Evolutionary conservation across 2,329 filamentous ascomycete species (phyloP).

Genomic region (Trichothecium roseum): DNA sequence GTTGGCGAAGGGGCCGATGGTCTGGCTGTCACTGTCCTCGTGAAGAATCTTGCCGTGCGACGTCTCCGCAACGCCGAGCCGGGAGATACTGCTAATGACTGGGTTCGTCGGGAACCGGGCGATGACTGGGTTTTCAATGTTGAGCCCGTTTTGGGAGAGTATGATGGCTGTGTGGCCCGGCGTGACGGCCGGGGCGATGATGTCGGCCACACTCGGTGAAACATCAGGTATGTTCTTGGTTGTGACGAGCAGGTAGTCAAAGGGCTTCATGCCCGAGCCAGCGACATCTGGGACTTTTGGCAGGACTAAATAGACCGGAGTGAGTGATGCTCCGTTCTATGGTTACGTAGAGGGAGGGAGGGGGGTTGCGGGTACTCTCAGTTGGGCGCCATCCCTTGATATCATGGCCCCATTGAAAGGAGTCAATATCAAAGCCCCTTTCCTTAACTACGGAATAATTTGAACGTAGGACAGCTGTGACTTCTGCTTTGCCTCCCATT

Average conservation of each 20-base stretch:
- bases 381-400: constrained; percentile 38
- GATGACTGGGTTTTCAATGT: constrained; percentile 47
- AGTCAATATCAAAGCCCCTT: constrained; percentile 42
- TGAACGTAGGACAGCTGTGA: constrained; percentile 45
- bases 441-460: constrained; percentile 38
- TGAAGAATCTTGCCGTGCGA: constrained; percentile 38
- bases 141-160: constrained; percentile 52
- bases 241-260: constrained; percentile 44
- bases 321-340: background rate
- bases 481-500: constrained; percentile 34
- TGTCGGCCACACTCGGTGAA: constrained; percentile 32
- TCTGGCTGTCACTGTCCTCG: constrained; percentile 37
- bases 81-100: constrained; percentile 40
- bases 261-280: constrained; percentile 17
- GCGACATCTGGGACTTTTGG: background rate
- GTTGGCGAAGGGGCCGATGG: constrained; percentile 38
- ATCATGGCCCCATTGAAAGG: constrained; percentile 38
- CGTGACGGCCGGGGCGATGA: constrained; percentile 41
- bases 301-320: background rate
- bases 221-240: constrained; percentile 51
- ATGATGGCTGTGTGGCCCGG: constrained; percentile 40
- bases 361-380: constrained; percentile 17
- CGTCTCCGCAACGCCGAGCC: constrained; percentile 40
- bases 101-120: constrained; percentile 37
- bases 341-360: background rate